Evolutionary conservation across 2,329 filamentous ascomycete genomes (phyloP).

Genomic region (Aspergillus texensis): DNA sequence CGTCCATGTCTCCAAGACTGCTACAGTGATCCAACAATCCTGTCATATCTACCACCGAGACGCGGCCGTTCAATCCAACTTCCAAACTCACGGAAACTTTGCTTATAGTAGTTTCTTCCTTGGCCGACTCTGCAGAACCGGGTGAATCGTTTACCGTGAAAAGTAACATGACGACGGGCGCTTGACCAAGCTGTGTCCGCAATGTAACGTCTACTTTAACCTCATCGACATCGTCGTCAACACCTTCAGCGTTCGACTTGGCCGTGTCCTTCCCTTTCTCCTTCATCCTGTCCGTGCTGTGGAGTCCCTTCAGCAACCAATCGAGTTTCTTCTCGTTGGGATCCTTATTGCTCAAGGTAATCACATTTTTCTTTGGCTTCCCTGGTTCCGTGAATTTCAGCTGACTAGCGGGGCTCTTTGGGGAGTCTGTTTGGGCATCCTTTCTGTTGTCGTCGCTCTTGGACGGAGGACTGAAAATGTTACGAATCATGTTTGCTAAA

Average conservation of each 20-base stretch:
- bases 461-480: slow-evolving; percentile 32
- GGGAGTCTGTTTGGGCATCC: slow-evolving; percentile 11
- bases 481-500: slow-evolving; percentile 42
- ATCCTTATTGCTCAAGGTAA: slow-evolving; percentile 45
- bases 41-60: slow-evolving; percentile 42
- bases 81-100: slow-evolving; percentile 42
- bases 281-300: slow-evolving; percentile 6
- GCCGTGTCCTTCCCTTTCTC: slow-evolving; percentile 12
- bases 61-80: slow-evolving; percentile 44
- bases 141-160: slow-evolving; percentile 30
- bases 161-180: slow-evolving; percentile 42
- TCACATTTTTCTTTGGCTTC: slow-evolving; percentile 22
- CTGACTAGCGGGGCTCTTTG: slow-evolving; percentile 5
- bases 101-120: slow-evolving; percentile 15
- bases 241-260: slow-evolving; percentile 4
- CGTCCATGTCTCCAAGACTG: slow-evolving; percentile 20
- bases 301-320: slow-evolving; percentile 48
- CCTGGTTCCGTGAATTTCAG: slow-evolving; percentile 9
- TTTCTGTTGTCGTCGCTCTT: slow-evolving; percentile 18
- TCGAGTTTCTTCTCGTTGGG: slow-evolving; percentile 56
- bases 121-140: slow-evolving; percentile 9
- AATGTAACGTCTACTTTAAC: slow-evolving; percentile 43
- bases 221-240: slow-evolving; percentile 21
- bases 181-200: slow-evolving; percentile 41
- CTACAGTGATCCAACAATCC: slow-evolving; percentile 33